Evolutionary conservation across 1,284 basidiomycete species (phyloP), one percentile per base, ranked within the genome.

Genomic region (Fomitopsis schrenkii): DNA sequence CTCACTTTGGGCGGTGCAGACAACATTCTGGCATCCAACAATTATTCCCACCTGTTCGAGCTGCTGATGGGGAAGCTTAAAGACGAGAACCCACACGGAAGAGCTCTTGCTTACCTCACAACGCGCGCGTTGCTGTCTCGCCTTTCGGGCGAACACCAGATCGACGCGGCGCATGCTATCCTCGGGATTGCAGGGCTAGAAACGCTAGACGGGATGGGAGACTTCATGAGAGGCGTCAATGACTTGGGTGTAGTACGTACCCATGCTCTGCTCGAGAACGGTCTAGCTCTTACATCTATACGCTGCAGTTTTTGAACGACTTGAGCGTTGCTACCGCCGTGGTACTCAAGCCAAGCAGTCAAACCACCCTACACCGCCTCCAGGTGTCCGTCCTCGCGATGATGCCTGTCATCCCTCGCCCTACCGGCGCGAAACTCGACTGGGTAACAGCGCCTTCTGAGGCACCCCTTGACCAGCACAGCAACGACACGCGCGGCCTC

Each of bases 31-130:
- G 70, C 71, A 5, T 87, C 85, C 0, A 75, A 79, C 58, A 66
- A 78, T 17, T 78, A 79, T 63, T 59, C 71, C 38, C 60, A 71
- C 48, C 74, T 82, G 61, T 60, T 83, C 52, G 74, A 76, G 45
- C 72, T 72, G 64, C 66, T 91, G 42, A 66, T 87, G 5, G 62
- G 64, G 4, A 86, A 83, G 63, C 67, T 91, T 5, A 73, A 78
- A 10, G 79, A 83, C 52, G 57, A 74, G 0, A 78, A 83, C 62
- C 66, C 83, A 0, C 81, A 90, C 65, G 76, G 81, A 30, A 80
- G 85, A 14, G 72, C 83, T 2, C 72, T 94, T 40, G 82, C 82
- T 0, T 84, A 85, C 66, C 75, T 94, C 6, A 74, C 92, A 56
- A 72, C 82, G 6, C 80, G 83, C 15, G 79, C 82, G 0, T 70